phyloP scores from a whole-genome alignment of 805 yeast genomes.

The Blastobotrys muscicola region DNA sequence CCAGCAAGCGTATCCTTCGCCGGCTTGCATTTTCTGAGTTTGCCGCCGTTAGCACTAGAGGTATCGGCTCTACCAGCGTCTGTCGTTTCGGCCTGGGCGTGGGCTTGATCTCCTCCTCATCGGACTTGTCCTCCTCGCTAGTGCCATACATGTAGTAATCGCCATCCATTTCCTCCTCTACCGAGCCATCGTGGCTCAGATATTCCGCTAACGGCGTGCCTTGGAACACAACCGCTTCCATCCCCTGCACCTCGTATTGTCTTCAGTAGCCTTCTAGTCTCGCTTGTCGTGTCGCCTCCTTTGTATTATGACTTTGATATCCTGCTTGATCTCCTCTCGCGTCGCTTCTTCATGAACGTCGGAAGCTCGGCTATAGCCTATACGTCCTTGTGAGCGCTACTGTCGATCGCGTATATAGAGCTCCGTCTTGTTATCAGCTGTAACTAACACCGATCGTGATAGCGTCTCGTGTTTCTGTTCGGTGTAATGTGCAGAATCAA shows the following conservation, averaged over 20 bases:
- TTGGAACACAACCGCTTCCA: constrained; percentile 17
- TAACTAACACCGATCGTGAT: too few relatives aligned
- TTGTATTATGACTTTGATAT: not conserved
- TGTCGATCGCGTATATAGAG: too few relatives aligned
- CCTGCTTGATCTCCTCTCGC: too few relatives aligned
- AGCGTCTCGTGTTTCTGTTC: not conserved
- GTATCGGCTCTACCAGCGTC: constrained; percentile 4
- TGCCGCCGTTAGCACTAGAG: constrained; percentile 8
- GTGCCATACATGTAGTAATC: constrained; percentile 1
- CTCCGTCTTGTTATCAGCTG: too few relatives aligned
- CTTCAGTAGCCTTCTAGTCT: constrained; percentile 1
- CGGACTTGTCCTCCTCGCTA: too few relatives aligned
- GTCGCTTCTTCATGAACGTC: too few relatives aligned
- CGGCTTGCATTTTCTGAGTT: constrained; percentile 6
- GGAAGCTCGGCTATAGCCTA: too few relatives aligned
- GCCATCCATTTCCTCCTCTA: constrained; percentile 7
- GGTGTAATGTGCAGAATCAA: not conserved
- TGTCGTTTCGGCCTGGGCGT: too few relatives aligned
- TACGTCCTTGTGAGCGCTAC: too few relatives aligned
- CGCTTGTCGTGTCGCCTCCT: not conserved
- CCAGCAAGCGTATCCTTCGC: constrained; percentile 18
- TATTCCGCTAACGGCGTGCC: constrained; percentile 26
- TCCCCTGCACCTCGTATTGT: too few relatives aligned
- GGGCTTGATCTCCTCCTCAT: too few relatives aligned
- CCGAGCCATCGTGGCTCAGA: constrained; percentile 4